Evolutionary conservation across 768 basidiomycete species (phyloP), one percentile per base, ranked within the genome.

Genomic region (Phaeotremella fagi): DNA sequence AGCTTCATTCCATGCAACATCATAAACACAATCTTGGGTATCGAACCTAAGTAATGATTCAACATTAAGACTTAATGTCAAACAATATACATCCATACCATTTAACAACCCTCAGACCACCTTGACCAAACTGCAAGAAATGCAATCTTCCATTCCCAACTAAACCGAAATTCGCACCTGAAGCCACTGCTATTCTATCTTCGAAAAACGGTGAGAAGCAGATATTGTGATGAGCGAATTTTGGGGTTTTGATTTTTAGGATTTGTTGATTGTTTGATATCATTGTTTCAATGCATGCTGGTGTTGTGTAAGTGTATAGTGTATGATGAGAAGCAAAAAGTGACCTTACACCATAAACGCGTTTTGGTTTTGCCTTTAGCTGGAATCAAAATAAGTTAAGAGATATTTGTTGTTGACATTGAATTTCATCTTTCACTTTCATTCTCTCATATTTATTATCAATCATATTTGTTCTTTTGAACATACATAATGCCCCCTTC

Each of bases 61-160:
- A 60, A 63, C 52, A 42, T 68, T 75, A 56, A 33, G 20, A n/a
- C 7, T 31, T 24, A 80, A 77, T 23, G 72, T 75, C 15, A 29
- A 16, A 23, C n/a, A 33, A 24, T 20, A 83, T 75, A 1, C 83
- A 82, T 48, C 80, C 79, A 22, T 41, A 70, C 66, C 45, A 58
- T 41, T 70, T 71, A 18, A 70, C 67, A 1, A 69, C 42, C 2
- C n/a, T 46, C 16, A 71, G 27, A 1, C 61, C 66, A 15, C 61
- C 70, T 1, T 11, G 52, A 20, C 48, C 61, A 4, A 69, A 23
- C 7, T 57, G 53, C n/a, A 73, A 33, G 23, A 75, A 29, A 54
- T 72, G 86, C 37, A 97, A 70, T n/a, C 92, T 80, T 0, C 94
- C 94, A 75, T 95, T 97, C 23, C 94, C 94, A 27, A 97, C 87